These are phyloP conservation scores for Leishmania lainsoni DNA, from an alignment of 208 protist genomes.

Conservation along the genomic window DNA sequence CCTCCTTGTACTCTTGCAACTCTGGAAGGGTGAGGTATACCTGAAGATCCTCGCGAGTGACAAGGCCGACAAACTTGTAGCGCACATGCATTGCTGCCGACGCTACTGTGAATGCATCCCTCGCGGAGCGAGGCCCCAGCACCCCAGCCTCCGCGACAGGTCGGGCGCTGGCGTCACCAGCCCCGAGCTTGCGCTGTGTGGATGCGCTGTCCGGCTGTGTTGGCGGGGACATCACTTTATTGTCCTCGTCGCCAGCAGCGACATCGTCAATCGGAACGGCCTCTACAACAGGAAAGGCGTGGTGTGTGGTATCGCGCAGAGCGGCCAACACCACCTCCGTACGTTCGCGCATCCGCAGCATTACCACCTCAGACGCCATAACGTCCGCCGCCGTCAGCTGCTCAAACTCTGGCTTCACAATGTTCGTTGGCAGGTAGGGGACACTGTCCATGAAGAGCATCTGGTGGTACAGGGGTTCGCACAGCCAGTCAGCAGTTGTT, in stretches of 20 bases:
- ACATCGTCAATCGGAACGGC: constrained; percentile 13
- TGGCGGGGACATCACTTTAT: background rate
- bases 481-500: constrained; percentile 86
- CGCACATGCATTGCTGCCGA: constrained; percentile 19
- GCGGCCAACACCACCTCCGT: constrained; percentile 74
- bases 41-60: constrained; percentile 87
- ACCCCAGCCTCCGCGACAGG: background rate
- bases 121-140: background rate
- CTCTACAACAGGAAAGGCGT: constrained; percentile 93
- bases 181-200: background rate
- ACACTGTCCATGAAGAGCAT: constrained; percentile 90
- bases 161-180: background rate
- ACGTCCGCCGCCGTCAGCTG: constrained; percentile 88
- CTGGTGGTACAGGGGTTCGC: constrained; percentile 91
- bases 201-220: no score
- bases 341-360: constrained; percentile 58
- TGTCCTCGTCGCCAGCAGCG: background rate
- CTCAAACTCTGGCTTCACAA: constrained; percentile 80
- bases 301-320: constrained; percentile 77
- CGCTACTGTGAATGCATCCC: background rate
- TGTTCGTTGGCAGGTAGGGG: constrained; percentile 80
- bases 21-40: constrained; percentile 76
- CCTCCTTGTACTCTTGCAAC: constrained; percentile 31
- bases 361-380: constrained; percentile 88
- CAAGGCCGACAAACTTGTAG: constrained; percentile 85